phyloP scores from a whole-genome alignment of 164 flowering plant species.

The Aristolochia californica region DNA sequence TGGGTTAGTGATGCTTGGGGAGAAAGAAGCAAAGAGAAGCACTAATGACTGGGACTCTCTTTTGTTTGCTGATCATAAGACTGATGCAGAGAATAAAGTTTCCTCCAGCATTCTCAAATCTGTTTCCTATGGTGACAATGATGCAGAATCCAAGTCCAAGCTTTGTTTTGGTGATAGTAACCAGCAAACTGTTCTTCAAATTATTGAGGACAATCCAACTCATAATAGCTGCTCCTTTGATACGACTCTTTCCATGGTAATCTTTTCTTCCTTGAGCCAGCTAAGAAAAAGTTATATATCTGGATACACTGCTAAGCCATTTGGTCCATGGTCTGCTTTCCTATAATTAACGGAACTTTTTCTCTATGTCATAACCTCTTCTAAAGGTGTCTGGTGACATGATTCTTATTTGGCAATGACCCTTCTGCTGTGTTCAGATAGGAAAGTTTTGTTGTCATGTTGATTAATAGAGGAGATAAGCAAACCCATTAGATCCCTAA shows the following conservation, averaged over 20 bases:
- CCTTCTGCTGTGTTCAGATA: no score
- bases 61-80: background rate
- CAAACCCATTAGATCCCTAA: no score
- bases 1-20: background rate
- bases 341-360: background rate
- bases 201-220: background rate
- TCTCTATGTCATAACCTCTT: background rate
- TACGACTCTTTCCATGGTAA: background rate
- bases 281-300: background rate
- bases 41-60: background rate
- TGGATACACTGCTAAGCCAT: background rate
- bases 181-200: background rate
- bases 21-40: background rate
- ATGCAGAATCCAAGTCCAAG: background rate
- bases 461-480: no score
- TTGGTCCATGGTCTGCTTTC: background rate
- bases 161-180: background rate
- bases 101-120: background rate
- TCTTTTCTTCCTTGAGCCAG: background rate
- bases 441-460: no score
- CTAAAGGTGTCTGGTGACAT: background rate
- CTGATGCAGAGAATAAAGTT: background rate
- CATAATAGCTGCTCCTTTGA: background rate
- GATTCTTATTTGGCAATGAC: no score
- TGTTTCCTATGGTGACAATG: background rate